Base-by-base conservation (phyloP, 1,284 basidiomycete genomes). In the Neonothopanus nambi region DNA sequence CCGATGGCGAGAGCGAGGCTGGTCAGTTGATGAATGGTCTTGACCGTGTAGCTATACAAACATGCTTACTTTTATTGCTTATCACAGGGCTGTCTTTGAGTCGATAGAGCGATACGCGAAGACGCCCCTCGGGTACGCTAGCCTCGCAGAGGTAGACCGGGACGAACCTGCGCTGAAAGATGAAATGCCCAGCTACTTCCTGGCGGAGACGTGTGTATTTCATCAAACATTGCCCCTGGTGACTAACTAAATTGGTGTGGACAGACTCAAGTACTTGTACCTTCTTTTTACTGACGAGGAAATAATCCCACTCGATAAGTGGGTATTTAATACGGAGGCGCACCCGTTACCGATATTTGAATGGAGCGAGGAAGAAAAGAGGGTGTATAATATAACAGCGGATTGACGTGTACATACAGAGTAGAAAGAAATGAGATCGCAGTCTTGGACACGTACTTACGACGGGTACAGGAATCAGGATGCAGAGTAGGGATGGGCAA, bases 1-100 rank as follows among this genome's bases (percentile, higher is more conserved):
- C 11, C 76, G 74, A 42, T 91, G 89, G 89, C 73, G 89, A 37
- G 82, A 92, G 57, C 80, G 85, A 54, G 91, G 90, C 1, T 93
- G 89, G 89, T 71, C 66, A 42, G 80, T 92, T 35, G 33, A 12
- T 39, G 13, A 3, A 37, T 43, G 4, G 24, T 20, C 15, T 41
- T 35, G 30, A 21, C 28, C 17, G n/a, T 13, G 28, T 35, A 41
- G 15, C 11, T 21, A 15, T 33, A 18, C 11, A 35, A n/a, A 9
- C 23, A 13, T 43, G 6, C n/a, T 17, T 12, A 12, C 7, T 11
- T 15, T 33, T 8, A 8, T 15, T 6, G 6, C 39, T 3, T 6
- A 20, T n/a, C 20, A 17, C 37, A 52, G 50, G 51, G 37, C 51
- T 5, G 24, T 58, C n/a, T 93, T 91, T 65, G 69, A 83, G 61